Evolutionary conservation across 805 yeast species (phyloP), one percentile per base, ranked within the genome.

Genomic region (Babjeviella inositovora): DNA sequence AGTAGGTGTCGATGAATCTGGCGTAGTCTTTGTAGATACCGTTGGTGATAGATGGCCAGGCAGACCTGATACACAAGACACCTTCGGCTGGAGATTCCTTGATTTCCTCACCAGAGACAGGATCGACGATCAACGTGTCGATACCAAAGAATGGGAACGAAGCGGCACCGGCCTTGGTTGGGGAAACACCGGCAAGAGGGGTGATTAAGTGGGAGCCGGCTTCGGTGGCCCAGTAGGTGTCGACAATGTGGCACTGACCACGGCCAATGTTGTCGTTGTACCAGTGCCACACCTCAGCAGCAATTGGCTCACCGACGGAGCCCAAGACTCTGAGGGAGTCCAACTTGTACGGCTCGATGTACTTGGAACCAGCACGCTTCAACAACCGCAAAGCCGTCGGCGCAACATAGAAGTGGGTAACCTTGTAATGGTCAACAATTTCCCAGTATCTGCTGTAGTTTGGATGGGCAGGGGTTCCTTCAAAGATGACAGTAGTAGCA

Each of bases 31-130:
- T 75, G 72, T 74, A 85, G 30, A 90, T 90, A 25, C 95, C 72
- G 57, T 98, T 75, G 15, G 97, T 90, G 73, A 90, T 85, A n/a
- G 96, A 84, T 27, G 98, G 98, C 98, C 98, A 90, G 17, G 96
- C 66, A 23, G 70, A 60, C 43, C 71, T 73, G 41, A 90, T 70
- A 16, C 94, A 96, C 32, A 90, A 62, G 15, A 90, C 96, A 53
- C 98, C 98, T 51, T 84, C 97, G 27, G 82, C 95, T 40, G 84
- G 92, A 41, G 80, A 77, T 24, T 81, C 94, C 34, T 58, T 54
- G 38, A 85, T 56, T 44, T 80, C 94, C 38, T 70, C 62, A 37
- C 97, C 98, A 19, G 80, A 50, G 20, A 81, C 87, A 19, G 98
- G 97, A 47, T 90, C 97, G 43, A 90, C 75, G 45, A 90, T 77